phyloP scores from a whole-genome alignment of 805 yeast genomes.

The Kazachstania martiniae region DNA sequence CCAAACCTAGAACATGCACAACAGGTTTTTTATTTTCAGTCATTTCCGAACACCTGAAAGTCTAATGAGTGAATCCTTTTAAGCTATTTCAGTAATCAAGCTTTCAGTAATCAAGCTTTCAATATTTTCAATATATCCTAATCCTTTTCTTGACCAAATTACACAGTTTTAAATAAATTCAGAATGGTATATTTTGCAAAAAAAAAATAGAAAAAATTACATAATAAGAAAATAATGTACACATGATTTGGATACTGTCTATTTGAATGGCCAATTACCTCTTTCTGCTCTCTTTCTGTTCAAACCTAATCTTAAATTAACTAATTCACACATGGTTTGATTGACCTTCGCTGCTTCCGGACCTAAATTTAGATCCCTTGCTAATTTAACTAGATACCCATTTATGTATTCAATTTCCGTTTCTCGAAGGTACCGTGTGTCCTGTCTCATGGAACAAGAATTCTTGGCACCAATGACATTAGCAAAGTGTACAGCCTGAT shows the following conservation, averaged over 20 bases:
- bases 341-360: slow-evolving; percentile 24
- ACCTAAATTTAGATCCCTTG: slow-evolving; percentile 31
- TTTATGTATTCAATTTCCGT: slow-evolving; percentile 80
- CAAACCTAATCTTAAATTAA: slow-evolving; percentile 25
- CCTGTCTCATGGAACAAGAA: slow-evolving; percentile 44
- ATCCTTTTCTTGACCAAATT: too few species aligned
- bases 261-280: not conserved
- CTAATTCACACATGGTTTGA: slow-evolving; percentile 26
- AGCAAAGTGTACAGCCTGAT: slow-evolving; percentile 31
- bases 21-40: slow-evolving; percentile 10
- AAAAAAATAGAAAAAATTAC: too few species aligned
- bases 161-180: too few species aligned
- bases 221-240: too few species aligned
- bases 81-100: too few species aligned
- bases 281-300: slow-evolving; percentile 14
- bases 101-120: too few species aligned
- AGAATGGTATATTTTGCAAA: too few species aligned
- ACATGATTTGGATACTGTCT: too few species aligned
- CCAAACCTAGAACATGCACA: slow-evolving; percentile 27
- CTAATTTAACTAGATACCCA: slow-evolving; percentile 60
- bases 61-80: too few species aligned
- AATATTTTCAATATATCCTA: too few species aligned
- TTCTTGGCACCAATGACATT: slow-evolving; percentile 43
- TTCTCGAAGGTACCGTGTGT: slow-evolving; percentile 37
- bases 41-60: too few species aligned